Base-by-base conservation (phyloP, 768 basidiomycete species). In the Multifurca ochricompacta region DNA sequence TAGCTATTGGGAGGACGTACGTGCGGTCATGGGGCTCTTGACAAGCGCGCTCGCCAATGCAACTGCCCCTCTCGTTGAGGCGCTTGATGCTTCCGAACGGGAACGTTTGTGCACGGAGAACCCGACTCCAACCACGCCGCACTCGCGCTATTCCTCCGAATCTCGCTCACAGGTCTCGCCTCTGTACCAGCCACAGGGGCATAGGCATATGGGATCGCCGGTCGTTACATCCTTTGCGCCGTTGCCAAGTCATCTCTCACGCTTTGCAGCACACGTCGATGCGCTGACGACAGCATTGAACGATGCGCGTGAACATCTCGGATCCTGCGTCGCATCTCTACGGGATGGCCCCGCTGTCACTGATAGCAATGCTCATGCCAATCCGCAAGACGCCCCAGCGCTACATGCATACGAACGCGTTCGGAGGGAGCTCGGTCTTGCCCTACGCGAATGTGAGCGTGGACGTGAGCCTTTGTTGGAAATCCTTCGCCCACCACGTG, bases 1-100 rank as follows among this genome's bases (percentile, higher is more conserved):
- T 51, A 82, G 83, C 42, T 92, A 92, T 61, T 92, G 89, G 89
- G 89, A 91, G 61, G 83, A 91, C 61, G 87, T 87, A 27, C 77
- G 84, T 13, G 80, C 82, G 25, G 80, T 92, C 45, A 83, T 90
- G 74, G 74, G 73, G 11, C 66, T 91, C 11, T 67, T 91, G 56
- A 84, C 83, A 7, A 81, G 74, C 36, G 76, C 86, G 8, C 73
- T 91, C 31, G 73, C 74, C 2, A 87, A 90, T 59, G 77, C 84
- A 2, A 75, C 82, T 2, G 71, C 80, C 7, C 70, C 82, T 25
- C 73, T 92, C 4, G 67, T 73, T 0, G 82, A 82, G 32, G 84
- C 82, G 1, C 69, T 91, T 25, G 80, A 82, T 16, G 77, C 81
- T 18, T 69, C 73, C 3, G 84, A 86, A 62, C 73, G 72, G 53